Percentiles rank a stretch among this genome's conserved stretches.
Conservation (phyloP, 164 flowering plant genomes). For the Chimonanthus salicifolius region DNA sequence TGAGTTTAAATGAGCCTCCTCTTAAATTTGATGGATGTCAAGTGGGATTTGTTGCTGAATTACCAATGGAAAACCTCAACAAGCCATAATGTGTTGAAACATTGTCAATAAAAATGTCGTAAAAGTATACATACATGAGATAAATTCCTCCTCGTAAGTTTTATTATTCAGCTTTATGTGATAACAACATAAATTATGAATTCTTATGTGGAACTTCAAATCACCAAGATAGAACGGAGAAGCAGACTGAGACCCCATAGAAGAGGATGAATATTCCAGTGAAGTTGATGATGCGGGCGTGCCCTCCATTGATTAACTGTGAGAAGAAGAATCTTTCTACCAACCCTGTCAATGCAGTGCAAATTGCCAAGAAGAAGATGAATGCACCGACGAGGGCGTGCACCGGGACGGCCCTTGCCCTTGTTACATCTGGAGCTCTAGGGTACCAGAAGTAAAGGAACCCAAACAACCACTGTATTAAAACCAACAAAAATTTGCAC, state of each 20-base stretch:
- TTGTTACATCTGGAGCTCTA: neutral
- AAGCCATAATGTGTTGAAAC: too few species aligned
- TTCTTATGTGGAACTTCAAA: too few species aligned
- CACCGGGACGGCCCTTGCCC: slow-evolving; percentile 6
- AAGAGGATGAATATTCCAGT: slow-evolving; percentile 54
- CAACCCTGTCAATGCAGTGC: slow-evolving; percentile 58
- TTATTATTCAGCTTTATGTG: too few species aligned
- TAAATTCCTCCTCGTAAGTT: too few species aligned
- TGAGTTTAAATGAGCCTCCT: too few species aligned
- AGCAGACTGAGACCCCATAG: slow-evolving; percentile 26
- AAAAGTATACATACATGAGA: too few species aligned
- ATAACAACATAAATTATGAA: too few species aligned
- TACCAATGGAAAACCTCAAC: too few species aligned
- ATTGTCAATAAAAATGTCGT: too few species aligned
- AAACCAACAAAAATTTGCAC: neutral
- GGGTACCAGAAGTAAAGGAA: slow-evolving; percentile 13
- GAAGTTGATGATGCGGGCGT: slow-evolving; percentile 44
- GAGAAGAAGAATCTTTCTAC: slow-evolving; percentile 34
- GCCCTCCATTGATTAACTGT: slow-evolving; percentile 8
- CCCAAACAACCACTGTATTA: slow-evolving; percentile 18
- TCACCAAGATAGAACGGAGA: neutral
- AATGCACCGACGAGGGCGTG: slow-evolving; percentile 36
- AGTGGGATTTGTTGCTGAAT: too few species aligned
- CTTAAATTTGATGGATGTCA: too few species aligned
- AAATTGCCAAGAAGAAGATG: slow-evolving; percentile 50